Base-by-base conservation (phyloP, 345 rosid species). In the Combretum micranthum region DNA sequence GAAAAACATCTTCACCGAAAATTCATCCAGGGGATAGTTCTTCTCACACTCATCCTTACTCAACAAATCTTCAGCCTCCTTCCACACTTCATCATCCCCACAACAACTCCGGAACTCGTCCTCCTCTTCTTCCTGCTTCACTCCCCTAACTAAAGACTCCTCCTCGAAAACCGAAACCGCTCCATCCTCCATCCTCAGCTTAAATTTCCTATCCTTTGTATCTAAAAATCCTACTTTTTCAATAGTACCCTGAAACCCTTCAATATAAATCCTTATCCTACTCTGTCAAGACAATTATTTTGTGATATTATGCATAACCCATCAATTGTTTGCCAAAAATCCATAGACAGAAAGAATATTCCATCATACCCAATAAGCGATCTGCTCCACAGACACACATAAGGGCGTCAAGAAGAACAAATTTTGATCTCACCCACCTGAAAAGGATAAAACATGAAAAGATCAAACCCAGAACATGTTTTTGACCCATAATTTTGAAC, bases 41-140 rank as follows among this genome's bases (percentile, higher is more conserved):
- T 54, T 72, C 74, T 66, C 71, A 14, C 62, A 57, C 50, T 73
- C 87, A 62, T 63, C 75, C 72, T 62, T 77, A 32, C 39, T 32
- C 65, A 50, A 65, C 52, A 64, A 47, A 52, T 84, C 88, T 61
- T 86, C 97, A 57, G 66, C 62, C 56, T 81, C 96, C 57, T 79
- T 83, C 98, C 95, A 92, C 0, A 83, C 86, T 20, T 87, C 98
- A 22, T 84, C 92, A 64, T 92, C 99, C 65, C 75, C 99, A 44
- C 90, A 89, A 72, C 97, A 93, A 39, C 99, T 93, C 25, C 91
- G 69, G 60, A 93, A 93, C 22, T 93, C 99, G 43, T 93, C 99
- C 52, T 93, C 97, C 0, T 89, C 94, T 53, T 81, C 90, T 57
- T 81, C 89, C 49, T 66, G 55, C 62, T 56, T 76, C 32, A 59